Evolutionary conservation across 208 protist species (phyloP).

Genomic region (Lotmaria passim): DNA sequence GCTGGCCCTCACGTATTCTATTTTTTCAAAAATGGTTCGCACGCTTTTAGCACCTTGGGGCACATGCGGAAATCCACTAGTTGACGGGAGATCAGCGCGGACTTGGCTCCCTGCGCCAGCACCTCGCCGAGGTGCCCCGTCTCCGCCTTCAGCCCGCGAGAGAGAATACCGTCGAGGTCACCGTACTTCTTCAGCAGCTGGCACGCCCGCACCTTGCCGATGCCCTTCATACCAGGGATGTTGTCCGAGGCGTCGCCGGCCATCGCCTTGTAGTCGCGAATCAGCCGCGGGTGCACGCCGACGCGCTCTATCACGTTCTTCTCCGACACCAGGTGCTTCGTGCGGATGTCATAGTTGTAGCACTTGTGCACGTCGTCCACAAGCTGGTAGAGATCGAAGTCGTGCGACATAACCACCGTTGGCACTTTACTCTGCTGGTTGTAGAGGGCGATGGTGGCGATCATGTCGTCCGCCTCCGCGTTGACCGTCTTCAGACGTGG

Average conservation of each 20-base stretch:
- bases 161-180: conserved; percentile 81
- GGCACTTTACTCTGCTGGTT: conserved; percentile 79
- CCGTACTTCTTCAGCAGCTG: conserved; percentile 90
- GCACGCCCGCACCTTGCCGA: conserved; percentile 81
- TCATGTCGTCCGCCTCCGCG: conserved; percentile 93
- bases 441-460: conserved; percentile 76
- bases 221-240: conserved; percentile 87
- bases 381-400: conserved; percentile 90
- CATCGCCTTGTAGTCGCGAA: conserved; percentile 89
- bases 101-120: conserved; percentile 51
- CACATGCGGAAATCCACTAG: conserved; percentile 87
- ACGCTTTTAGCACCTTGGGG: conserved; percentile 71
- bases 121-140: conserved; percentile 64
- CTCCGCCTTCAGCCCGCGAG: conserved; percentile 68
- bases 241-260: conserved; percentile 87
- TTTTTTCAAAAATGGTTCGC: conserved; percentile 75
- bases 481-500: conserved; percentile 69
- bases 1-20: conserved; percentile 8
- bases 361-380: conserved; percentile 75
- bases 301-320: conserved; percentile 77
- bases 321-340: conserved; percentile 88
- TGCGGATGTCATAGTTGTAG: conserved; percentile 90
- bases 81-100: conserved; percentile 69
- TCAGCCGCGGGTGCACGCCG: conserved; percentile 83
- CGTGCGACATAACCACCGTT: conserved; percentile 88